Conservation (phyloP, 2,329 filamentous ascomycete species). For the Beauveria australis region DNA sequence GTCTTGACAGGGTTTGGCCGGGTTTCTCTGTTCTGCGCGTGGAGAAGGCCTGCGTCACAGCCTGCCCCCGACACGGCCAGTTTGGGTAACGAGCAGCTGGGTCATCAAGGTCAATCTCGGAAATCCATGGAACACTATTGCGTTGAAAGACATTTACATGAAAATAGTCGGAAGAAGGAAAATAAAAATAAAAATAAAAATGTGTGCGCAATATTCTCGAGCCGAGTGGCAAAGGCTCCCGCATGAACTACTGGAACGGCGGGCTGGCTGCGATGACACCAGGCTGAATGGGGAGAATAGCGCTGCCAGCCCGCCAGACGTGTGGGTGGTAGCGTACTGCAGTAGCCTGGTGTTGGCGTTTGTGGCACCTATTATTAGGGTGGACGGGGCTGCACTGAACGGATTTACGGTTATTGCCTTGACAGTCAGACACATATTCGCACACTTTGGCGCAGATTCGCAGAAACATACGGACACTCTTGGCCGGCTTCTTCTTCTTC, state of each 20-base stretch:
- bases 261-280: background rate
- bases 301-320: background rate
- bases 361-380: background rate
- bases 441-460: background rate
- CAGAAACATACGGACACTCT: background rate
- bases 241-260: slow-evolving; percentile 8
- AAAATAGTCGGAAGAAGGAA: background rate
- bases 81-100: background rate
- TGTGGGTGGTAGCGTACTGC: background rate
- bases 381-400: background rate
- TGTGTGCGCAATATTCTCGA: background rate
- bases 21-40: background rate
- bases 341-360: background rate
- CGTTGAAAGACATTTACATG: background rate
- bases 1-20: background rate
- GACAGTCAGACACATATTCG: too few species aligned
- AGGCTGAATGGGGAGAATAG: background rate
- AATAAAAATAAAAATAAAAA: too few species aligned
- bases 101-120: background rate
- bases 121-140: background rate
- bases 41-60: slow-evolving; percentile 5
- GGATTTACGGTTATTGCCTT: background rate
- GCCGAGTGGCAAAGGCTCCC: slow-evolving; percentile 8
- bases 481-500: background rate
- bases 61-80: background rate